Percentiles rank a stretch among this genome's conserved stretches.
phyloP scores from a whole-genome alignment of 441 rosid genomes.

The Geranium incanum region DNA sequence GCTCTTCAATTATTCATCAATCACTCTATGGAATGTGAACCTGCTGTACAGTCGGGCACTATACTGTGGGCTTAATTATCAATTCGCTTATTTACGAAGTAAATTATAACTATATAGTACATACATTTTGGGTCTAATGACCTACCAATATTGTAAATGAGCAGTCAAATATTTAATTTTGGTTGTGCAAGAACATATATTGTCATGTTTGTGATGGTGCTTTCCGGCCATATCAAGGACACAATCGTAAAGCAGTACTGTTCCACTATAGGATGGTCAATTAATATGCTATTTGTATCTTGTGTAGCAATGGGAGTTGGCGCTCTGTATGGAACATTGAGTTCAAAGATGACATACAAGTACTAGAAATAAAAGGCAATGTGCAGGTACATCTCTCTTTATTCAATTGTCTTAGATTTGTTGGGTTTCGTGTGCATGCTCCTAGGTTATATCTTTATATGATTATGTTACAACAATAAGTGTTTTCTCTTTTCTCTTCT shows the following conservation, averaged over 20 bases:
- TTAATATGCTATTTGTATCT: conserved; percentile 17
- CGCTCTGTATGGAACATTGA: conserved; percentile 81
- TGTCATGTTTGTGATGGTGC: too few relatives aligned
- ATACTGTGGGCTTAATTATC: neutral
- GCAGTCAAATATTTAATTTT: neutral
- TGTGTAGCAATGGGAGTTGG: conserved; percentile 87
- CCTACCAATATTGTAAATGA: neutral
- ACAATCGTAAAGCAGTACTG: neutral
- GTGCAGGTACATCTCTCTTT: conserved; percentile 47
- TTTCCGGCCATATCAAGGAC: neutral
- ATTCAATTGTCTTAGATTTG: neutral
- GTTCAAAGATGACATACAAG: conserved; percentile 69
- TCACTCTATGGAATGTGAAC: neutral
- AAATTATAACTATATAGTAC: neutral
- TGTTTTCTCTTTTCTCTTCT: conserved; percentile 15
- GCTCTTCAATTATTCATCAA: neutral
- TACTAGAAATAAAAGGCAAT: conserved; percentile 67
- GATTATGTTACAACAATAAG: neutral
- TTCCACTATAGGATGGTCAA: neutral
- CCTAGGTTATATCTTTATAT: neutral
- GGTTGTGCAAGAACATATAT: neutral
- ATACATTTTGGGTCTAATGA: neutral
- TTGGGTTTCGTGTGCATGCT: neutral
- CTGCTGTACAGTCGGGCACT: neutral
- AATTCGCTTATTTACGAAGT: neutral